phyloP scores from a whole-genome alignment of 2,329 filamentous ascomycete species.

The Sclerotinia borealis region DNA sequence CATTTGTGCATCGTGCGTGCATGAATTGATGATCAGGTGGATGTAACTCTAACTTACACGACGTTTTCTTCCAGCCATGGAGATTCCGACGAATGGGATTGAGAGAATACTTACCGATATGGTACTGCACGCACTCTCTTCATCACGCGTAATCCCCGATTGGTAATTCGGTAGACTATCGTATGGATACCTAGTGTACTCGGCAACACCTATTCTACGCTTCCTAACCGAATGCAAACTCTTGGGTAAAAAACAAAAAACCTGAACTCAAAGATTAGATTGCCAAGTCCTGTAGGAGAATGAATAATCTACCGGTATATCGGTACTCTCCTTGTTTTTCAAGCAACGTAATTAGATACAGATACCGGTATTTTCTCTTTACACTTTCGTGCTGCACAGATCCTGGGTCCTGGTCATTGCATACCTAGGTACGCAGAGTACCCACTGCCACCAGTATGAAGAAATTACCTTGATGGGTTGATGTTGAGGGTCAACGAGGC shows the following conservation, averaged over 20 bases:
- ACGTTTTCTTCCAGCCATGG: too few species aligned
- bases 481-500: neutral
- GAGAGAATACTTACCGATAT: too few species aligned
- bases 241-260: too few species aligned
- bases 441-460: neutral
- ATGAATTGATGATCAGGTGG: neutral
- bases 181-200: too few species aligned
- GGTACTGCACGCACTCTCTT: too few species aligned
- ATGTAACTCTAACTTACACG: too few species aligned
- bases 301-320: too few species aligned
- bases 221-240: too few species aligned
- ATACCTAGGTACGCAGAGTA: neutral
- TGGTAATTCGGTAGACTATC: too few species aligned
- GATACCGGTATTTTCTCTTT: too few species aligned
- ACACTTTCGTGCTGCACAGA: neutral
- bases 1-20: neutral
- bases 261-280: neutral
- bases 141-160: neutral
- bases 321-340: neutral
- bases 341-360: neutral
- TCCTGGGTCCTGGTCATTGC: neutral
- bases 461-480: neutral
- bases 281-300: constrained; percentile 1
- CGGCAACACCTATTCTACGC: neutral
- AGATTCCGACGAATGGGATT: too few species aligned